Conservation (phyloP, 495 filamentous ascomycete genomes). For the Tuber magnatum region DNA sequence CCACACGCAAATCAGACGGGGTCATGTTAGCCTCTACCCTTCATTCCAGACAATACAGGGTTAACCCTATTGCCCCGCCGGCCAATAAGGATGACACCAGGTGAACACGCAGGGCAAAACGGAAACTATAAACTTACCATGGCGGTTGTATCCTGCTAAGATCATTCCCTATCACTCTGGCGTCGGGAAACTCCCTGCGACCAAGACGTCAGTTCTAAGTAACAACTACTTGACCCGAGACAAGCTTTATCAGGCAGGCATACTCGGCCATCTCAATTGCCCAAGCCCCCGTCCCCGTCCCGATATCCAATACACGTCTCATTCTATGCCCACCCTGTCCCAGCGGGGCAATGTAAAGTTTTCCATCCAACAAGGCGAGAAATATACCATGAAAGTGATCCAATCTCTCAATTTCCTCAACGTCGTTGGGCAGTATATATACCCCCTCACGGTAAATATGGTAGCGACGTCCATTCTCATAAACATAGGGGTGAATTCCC, state of each 20-base stretch:
- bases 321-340: constrained; percentile 40
- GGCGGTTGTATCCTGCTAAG: constrained; percentile 57
- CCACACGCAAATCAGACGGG: background rate
- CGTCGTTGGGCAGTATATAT: constrained; percentile 61
- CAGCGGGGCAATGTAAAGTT: constrained; percentile 53
- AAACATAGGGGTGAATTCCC: constrained; percentile 41
- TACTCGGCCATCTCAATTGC: constrained; percentile 50
- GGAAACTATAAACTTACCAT: constrained; percentile 38
- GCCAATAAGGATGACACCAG: constrained; percentile 2
- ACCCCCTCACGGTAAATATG: constrained; percentile 57
- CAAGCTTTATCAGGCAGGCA: background rate
- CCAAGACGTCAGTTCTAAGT: background rate
- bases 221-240: background rate
- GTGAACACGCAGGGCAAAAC: background rate
- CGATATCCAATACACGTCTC: constrained; percentile 56
- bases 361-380: constrained; percentile 46
- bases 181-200: constrained; percentile 21
- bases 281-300: constrained; percentile 62
- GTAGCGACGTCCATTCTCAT: constrained; percentile 61
- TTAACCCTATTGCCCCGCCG: background rate
- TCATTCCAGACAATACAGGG: background rate
- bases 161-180: constrained; percentile 52
- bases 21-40: background rate
- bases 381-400: constrained; percentile 60
- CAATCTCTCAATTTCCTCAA: constrained; percentile 63